A percentile compares a stretch with the other conserved stretches of the same genome.
These are phyloP conservation scores for Macrophomina phaseolina DNA, from an alignment of 2,329 filamentous ascomycete species.

Conservation along the genomic window DNA sequence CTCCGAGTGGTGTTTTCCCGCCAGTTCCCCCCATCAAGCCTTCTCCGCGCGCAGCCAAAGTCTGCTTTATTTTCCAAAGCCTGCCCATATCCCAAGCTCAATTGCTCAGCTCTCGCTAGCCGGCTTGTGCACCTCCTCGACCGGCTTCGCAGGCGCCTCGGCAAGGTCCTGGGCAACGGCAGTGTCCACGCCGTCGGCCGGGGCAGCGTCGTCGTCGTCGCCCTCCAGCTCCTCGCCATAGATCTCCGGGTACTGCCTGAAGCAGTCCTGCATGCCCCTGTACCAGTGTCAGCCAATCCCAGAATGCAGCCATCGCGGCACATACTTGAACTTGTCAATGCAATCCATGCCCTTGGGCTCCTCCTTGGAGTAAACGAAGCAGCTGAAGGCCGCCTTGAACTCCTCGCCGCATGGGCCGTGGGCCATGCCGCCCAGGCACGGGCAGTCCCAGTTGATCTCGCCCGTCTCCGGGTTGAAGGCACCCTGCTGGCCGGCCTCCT, in stretches of 20 bases:
- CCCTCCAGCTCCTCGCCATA: constrained; percentile 89
- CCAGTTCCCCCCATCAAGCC: neutral
- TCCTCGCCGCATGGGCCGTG: constrained; percentile 93
- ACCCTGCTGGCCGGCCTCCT: constrained; percentile 83
- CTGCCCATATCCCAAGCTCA: neutral
- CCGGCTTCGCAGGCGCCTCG: neutral
- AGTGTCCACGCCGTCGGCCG: constrained; percentile 29
- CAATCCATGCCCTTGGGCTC: constrained; percentile 98
- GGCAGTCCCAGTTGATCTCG: constrained; percentile 99
- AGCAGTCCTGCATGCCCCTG: constrained; percentile 97
- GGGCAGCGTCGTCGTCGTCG: constrained; percentile 64
- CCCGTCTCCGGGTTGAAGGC: constrained; percentile 98
- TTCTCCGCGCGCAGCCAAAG: constrained; percentile 50
- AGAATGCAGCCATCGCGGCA: too few relatives aligned
- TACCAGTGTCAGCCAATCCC: neutral
- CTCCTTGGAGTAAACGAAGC: constrained; percentile 93
- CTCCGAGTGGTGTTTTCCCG: neutral
- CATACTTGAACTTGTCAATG: constrained; percentile 94
- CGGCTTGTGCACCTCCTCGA: constrained; percentile 38
- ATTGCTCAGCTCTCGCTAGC: constrained; percentile 32
- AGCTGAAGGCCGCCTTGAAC: constrained; percentile 95
- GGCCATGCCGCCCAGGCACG: constrained; percentile 96
- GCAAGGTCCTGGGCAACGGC: constrained; percentile 15
- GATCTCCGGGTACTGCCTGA: constrained; percentile 87
- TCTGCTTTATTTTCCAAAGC: neutral